Percentiles rank a stretch among this genome's conserved stretches.
These are phyloP conservation scores for Rubia peregrina DNA, from an alignment of 305 asterid species.

Conservation along the genomic window DNA sequence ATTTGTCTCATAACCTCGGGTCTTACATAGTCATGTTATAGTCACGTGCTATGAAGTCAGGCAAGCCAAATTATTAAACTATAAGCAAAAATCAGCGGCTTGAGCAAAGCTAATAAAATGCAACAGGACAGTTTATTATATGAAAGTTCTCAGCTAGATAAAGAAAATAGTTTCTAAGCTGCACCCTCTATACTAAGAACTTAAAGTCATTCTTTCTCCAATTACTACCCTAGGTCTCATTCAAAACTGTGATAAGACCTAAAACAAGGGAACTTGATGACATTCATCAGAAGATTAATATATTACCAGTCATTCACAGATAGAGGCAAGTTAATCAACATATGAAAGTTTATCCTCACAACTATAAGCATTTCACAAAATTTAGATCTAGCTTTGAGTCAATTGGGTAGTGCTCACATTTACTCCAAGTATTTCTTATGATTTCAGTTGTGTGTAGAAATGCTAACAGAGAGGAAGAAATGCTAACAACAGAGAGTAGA, in stretches of 20 bases:
- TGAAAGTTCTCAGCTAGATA: not conserved
- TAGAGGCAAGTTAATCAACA: not conserved
- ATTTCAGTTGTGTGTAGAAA: no score
- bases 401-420: not conserved
- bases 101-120: not conserved
- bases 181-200: not conserved
- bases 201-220: not conserved
- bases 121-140: not conserved
- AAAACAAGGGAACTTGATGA: not conserved
- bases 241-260: not conserved
- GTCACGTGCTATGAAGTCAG: conserved; percentile 26
- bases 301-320: not conserved
- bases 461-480: no score
- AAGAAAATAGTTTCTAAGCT: not conserved
- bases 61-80: conserved; percentile 22
- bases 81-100: conserved; percentile 26
- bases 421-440: not conserved
- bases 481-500: not conserved
- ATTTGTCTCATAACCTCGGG: no score
- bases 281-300: not conserved
- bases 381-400: not conserved
- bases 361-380: not conserved
- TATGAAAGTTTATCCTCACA: not conserved
- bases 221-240: not conserved
- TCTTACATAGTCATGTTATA: no score